Evolutionary conservation across 2,329 filamentous ascomycete genomes (phyloP).

Genomic region (Acrocalymma vagum): DNA sequence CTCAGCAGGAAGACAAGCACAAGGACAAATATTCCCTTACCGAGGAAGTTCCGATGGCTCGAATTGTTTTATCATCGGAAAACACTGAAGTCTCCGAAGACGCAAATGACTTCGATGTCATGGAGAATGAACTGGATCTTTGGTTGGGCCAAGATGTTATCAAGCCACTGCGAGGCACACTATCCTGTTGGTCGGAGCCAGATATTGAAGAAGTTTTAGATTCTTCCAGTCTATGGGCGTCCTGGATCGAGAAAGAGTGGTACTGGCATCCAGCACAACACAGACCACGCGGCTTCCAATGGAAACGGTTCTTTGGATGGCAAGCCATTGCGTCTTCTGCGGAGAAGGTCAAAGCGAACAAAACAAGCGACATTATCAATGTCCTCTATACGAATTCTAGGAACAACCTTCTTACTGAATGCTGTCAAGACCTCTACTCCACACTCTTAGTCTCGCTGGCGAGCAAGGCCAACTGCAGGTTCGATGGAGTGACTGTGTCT

Average conservation of each 20-base stretch:
- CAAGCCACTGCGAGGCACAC: neutral
- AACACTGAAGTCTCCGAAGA: neutral
- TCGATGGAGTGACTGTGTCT: neutral
- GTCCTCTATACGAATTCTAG: neutral
- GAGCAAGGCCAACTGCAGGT: no score
- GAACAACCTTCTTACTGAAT: neutral
- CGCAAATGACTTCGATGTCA: no score
- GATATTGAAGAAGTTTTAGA: no score
- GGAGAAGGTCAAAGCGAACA: no score
- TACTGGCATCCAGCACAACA: no score
- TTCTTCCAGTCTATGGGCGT: no score
- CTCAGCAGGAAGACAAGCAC: neutral
- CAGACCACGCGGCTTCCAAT: no score
- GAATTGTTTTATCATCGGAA: no score
- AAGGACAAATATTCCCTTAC: neutral
- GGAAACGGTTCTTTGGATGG: no score
- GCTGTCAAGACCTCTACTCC: neutral
- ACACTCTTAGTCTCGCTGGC: neutral
- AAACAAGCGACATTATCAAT: neutral
- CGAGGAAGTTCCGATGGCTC: neutral
- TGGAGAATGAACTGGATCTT: conserved; percentile 6
- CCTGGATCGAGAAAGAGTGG: no score
- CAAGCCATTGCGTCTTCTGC: no score
- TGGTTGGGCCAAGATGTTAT: conserved; percentile 3
- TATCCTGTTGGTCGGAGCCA: no score